Base-by-base conservation (phyloP, 495 filamentous ascomycete genomes). In the Apodospora peruviana region DNA sequence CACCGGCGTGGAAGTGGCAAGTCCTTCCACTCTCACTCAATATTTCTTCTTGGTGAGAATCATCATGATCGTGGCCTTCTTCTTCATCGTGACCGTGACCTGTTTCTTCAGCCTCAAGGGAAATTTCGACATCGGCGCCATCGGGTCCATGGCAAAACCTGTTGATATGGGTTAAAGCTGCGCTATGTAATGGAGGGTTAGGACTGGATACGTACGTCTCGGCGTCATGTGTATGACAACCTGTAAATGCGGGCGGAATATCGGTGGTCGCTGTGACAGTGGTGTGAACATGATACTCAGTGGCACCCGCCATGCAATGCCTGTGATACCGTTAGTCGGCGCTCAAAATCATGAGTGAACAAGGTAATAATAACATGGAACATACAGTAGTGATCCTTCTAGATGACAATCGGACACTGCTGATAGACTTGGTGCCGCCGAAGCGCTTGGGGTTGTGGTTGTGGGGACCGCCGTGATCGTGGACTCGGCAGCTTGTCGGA, bases 1-100 rank as follows among this genome's bases (percentile, higher is more conserved):
- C 74, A 5, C 80, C 81, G n/a, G 80, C 80, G 51, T 86, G 80
- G 60, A 82, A 84, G 53, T 85, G 81, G 53, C 80, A 85, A 43
- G 74, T 73, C 45, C 56, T 51, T 4, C 51, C 56, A 17, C 36
- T 48, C 19, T 22, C 10, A 23, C 18, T 10, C 18, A 9, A 8
- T 16, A 2, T 14, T 40, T 2, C 3, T 40, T 17, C 44, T 18
- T 53, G 25, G 17, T 48, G 42, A 19, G 53, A 43, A 11, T 48
- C 47, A 9, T 52, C 47, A 21, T 51, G 38, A 8, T 51, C 45
- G 2, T 48, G 42, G 25, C 54, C 45, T 7, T 48, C 47, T 8
- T 52, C 47, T 18, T 51, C 32, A 5, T 51, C 45, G 2, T 55
- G 58, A 25, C 53, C 64, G 45, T 69, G 61, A 43, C 61, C 60